These are phyloP conservation scores for Parachaetomium inaequale DNA, from an alignment of 495 filamentous ascomycete genomes.

Conservation along the genomic window DNA sequence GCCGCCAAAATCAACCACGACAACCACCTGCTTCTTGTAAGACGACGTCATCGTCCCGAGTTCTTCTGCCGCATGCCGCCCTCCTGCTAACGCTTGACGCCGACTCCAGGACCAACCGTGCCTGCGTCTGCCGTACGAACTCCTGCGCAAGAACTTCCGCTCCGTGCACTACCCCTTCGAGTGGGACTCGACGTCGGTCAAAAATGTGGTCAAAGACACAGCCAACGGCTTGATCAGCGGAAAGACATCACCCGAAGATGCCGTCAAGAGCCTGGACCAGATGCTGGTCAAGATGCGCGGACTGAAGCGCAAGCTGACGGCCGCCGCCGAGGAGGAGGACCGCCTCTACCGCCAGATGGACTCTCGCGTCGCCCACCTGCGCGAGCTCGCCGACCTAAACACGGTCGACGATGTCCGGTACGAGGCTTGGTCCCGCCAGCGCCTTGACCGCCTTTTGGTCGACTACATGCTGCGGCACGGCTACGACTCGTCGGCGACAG, in stretches of 20 bases:
- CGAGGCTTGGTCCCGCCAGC: conserved; percentile 77
- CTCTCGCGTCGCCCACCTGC: conserved; percentile 74
- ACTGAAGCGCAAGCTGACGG: conserved; percentile 80
- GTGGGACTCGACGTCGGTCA: conserved; percentile 66
- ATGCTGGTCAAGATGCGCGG: conserved; percentile 82
- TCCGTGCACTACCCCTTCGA: conserved; percentile 78
- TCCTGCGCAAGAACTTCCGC: conserved; percentile 90
- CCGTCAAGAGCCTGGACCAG: conserved; percentile 69
- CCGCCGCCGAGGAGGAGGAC: conserved; percentile 72
- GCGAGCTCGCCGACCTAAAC: conserved; percentile 72
- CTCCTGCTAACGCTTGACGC: background rate
- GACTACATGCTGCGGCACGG: conserved; percentile 86
- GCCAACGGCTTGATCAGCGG: conserved; percentile 63
- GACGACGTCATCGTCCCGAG: conserved; percentile 16
- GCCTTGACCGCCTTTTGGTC: conserved; percentile 79
- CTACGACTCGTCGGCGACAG: conserved; percentile 70
- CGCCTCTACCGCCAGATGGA: conserved; percentile 66
- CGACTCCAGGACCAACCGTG: conserved; percentile 83
- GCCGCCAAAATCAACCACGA: conserved; percentile 46
- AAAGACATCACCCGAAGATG: conserved; percentile 58
- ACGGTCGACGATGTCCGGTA: conserved; percentile 90
- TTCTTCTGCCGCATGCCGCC: background rate
- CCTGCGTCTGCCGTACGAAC: conserved; percentile 84
- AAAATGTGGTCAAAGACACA: conserved; percentile 64
- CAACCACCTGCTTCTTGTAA: conserved; percentile 47